Evolutionary conservation across 257 asterid genomes (phyloP).

Genomic region (Handroanthus guayacan): DNA sequence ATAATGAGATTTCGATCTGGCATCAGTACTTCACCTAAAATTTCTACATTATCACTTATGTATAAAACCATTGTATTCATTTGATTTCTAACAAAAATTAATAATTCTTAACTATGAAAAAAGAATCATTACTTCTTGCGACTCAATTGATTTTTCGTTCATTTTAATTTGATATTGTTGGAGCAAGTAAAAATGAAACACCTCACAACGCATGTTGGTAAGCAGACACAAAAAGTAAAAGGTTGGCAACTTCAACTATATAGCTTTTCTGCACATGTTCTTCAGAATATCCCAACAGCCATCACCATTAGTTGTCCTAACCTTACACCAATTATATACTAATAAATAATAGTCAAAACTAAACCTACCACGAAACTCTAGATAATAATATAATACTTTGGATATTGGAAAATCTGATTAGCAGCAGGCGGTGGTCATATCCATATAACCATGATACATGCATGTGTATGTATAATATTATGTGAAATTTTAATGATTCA

Average conservation of each 20-base stretch:
- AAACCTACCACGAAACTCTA: slow-evolving; percentile 25
- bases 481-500: neutral
- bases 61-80: too few species aligned
- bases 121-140: too few species aligned
- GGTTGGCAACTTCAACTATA: slow-evolving; percentile 17
- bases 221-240: neutral
- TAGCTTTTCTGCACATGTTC: neutral
- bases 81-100: too few species aligned
- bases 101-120: too few species aligned
- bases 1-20: too few species aligned
- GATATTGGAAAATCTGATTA: neutral
- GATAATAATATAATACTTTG: neutral
- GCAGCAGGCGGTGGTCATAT: neutral
- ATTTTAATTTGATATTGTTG: too few species aligned
- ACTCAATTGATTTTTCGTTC: too few species aligned
- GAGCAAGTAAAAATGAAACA: too few species aligned
- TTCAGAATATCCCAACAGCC: slow-evolving; percentile 25
- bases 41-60: too few species aligned
- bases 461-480: neutral
- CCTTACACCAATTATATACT: slow-evolving; percentile 25
- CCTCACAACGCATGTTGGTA: neutral
- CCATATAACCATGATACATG: neutral
- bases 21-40: too few species aligned
- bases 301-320: slow-evolving; percentile 37
- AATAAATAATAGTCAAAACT: slow-evolving; percentile 4